Base-by-base conservation (phyloP, 495 filamentous ascomycete genomes). In the Neohortaea acidophila region DNA sequence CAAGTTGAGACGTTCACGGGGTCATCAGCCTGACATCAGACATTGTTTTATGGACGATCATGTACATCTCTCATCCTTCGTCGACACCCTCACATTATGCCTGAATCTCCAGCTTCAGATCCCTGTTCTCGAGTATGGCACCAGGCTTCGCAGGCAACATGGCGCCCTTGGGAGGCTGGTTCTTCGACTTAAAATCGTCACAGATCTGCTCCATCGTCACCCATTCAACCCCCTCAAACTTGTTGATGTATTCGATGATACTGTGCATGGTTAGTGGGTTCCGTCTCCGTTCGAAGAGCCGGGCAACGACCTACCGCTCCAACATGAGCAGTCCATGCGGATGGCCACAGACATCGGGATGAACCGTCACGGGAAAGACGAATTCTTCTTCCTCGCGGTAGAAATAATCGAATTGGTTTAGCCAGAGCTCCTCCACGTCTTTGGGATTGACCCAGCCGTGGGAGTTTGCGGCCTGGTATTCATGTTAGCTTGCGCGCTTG, bases 101-200 rank as follows among this genome's bases (percentile, higher is more conserved):
- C 38, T 45, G 37, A 21, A 15, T 39, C 34, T 50, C 47, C 26
- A 50, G 22, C 33, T 50, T 36, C 30, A 50, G n/a, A 19, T 50
- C 45, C 39, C 55, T 51, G 46, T 70, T 62, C 55, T 64, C 62
- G 21, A 75, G 44, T 21, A 77, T 72, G 35, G 66, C 70, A 6
- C 72, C 73, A 13, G 55, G 45, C 15, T 65, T 55, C 22, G 75
- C 75, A 4, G 81, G 79, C 68, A 83, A 70, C 53, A 74, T 55
- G 2, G 79, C 79, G 0, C 76, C 79, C 32, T 57, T 62, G 2
- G 74, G 67, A 3, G 79, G 73, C 26, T 65, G 59, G 40, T 79
- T 82, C 55, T 73, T 81, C 38, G 60, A 69, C 41, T 72, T 74
- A 51, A 70, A 74, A 24, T 71, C 63, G 36, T 72, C 64, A 13